Evolutionary conservation across 192 early-diverging fungal species (phyloP), one percentile per base, ranked within the genome.

Genomic region (Backusella macrospora): DNA sequence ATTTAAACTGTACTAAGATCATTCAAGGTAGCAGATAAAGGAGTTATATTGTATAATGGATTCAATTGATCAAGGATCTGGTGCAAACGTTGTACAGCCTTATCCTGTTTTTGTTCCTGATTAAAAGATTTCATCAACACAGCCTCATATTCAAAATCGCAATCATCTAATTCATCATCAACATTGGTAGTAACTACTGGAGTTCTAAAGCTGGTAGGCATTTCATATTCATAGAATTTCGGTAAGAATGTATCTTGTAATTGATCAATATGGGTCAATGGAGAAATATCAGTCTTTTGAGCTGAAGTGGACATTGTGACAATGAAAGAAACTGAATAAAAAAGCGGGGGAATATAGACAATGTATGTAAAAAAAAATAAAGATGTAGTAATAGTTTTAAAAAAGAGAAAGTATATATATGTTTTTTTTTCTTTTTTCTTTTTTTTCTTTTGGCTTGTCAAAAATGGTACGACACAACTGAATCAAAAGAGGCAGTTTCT

Each of bases 51-150:
- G 18, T 59, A 59, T 12, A 59, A 59, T 59, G 52, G 52, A 23
- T 59, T 29, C 21, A 59, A 26, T 26, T 59, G 52, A 59, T 59
- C 52, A 59, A 59, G 52, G 52, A 59, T 59, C 26, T 26, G 52
- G 26, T 9, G 52, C 26, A 59, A 59, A 59, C 52, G 52, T 1
- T 9, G 10, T 21, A 59, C 52, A 0, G 52, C 5, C 10, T 23
- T 59, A 10, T 59, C 18, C 12, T 59, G 9, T 4, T 59, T 10
- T 23, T 59, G 16, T 12, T 59, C 9, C 21, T 9, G 29, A 34
- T 34, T 10, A 59, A 59, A 59, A 12, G 52, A 18, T 10, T 59
- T 5, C 52, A 26, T 59, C 21, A 59, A 59, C 5, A 21, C 9
- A 12, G 52, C 52, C 26, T 59, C 52, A 4, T 59, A 59, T 23